Evolutionary conservation across 495 filamentous ascomycete species (phyloP).

Genomic region (Clavariopsis aquatica): DNA sequence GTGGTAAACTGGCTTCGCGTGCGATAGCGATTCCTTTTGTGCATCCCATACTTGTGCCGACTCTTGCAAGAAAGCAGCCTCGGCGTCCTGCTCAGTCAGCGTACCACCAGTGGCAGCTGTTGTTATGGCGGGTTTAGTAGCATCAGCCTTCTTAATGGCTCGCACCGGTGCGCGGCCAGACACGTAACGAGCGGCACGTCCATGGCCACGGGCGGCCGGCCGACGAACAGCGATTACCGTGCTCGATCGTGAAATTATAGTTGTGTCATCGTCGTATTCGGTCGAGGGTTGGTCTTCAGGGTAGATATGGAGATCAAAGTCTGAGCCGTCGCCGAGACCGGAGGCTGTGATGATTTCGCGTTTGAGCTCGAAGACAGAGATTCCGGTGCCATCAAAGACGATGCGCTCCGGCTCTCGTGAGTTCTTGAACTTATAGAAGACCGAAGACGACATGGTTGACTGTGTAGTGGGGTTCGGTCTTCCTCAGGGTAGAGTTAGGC

Average conservation of each 20-base stretch:
- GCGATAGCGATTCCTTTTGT: slow-evolving; percentile 87
- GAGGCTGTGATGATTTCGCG: slow-evolving; percentile 94
- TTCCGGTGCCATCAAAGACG: slow-evolving; percentile 96
- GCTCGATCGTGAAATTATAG: slow-evolving; percentile 89
- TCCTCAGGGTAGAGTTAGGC: slow-evolving; percentile 11
- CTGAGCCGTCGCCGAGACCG: slow-evolving; percentile 89
- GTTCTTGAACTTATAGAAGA: slow-evolving; percentile 99
- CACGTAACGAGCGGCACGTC: slow-evolving; percentile 91
- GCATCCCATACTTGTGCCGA: slow-evolving; percentile 83
- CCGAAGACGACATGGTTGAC: slow-evolving; percentile 85
- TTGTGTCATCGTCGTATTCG: slow-evolving; percentile 98
- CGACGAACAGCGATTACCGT: slow-evolving; percentile 87
- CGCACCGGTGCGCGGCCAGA: slow-evolving; percentile 94
- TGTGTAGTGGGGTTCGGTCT: background rate
- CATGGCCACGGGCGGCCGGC: slow-evolving; percentile 78
- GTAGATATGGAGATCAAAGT: slow-evolving; percentile 94
- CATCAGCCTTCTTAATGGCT: slow-evolving; percentile 71
- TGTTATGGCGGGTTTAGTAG: slow-evolving; percentile 61
- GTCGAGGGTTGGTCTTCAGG: slow-evolving; percentile 67
- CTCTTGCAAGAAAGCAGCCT: slow-evolving; percentile 83
- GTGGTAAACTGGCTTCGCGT: slow-evolving; percentile 65
- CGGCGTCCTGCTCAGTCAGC: slow-evolving; percentile 86
- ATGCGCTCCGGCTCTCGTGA: slow-evolving; percentile 93
- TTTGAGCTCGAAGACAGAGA: slow-evolving; percentile 98
- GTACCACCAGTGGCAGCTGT: slow-evolving; percentile 61